Base-by-base conservation (phyloP, 805 yeast genomes). In the Maudiozyma pseudohumilis region DNA sequence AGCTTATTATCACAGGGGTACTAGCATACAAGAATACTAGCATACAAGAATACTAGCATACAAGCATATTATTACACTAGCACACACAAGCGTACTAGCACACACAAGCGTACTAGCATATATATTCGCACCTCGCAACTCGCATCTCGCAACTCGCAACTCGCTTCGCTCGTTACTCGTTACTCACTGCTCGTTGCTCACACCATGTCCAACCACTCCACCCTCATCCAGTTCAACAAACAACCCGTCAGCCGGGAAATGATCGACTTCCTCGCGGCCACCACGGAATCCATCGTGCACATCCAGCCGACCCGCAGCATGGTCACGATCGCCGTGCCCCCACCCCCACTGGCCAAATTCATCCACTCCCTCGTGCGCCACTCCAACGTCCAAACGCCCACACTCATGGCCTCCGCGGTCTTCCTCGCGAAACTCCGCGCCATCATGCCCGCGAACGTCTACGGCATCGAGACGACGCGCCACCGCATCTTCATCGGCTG, bases 321-420 rank as follows among this genome's bases (percentile, higher is more conserved):
- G 29, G 38, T 32, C 7, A 46, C 44, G 9, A 39, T 42, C 11
- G 43, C 48, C n/a, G 32, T 52, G 15, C 46, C 49, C 18, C 50
- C 63, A 10, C 75, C 75, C 5, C 56, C 78, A 0, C 64, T 85
- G 33, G 63, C 64, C 29, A 61, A 61, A 16, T 89, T 92, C 65
- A 87, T 89, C 47, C 70, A 77, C 42, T 72, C 70, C 18, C 66
- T 89, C 46, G 78, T 89, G 47, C 69, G 67, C 40, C 77, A 82
- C 52, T 85, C 96, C 5, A 87, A 89, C 57, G 97, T 89, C 29
- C 96, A 87, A 63, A 83, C 95, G 2, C 86, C 96, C 26, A 89
- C 97, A 1, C 69, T 89, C 43, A 89, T 89, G 97, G 80, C 96
- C 10, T 73, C 95, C 4, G 68, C 88, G 35, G 88, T 87, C 9